Evolutionary conservation across 1,284 basidiomycete genomes (phyloP).

Genomic region (Pseudozyma flocculosa): DNA sequence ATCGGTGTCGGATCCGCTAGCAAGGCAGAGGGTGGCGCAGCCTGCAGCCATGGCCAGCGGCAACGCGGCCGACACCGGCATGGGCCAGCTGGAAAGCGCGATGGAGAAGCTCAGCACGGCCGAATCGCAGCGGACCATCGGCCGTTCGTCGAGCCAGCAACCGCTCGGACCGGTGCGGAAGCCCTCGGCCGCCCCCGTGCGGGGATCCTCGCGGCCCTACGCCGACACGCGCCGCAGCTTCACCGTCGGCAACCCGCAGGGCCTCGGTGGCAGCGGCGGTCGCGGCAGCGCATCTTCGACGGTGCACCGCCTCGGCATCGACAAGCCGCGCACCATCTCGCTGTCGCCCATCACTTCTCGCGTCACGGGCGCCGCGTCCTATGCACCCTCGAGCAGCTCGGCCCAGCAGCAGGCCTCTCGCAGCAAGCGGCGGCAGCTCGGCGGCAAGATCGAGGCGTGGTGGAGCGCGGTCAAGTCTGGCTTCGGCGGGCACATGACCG

Average conservation of each 20-base stretch:
- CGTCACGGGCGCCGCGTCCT: constrained; percentile 6
- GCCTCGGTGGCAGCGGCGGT: too few relatives aligned
- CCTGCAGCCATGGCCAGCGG: constrained; percentile 12
- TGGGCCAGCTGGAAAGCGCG: too few relatives aligned
- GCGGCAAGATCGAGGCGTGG: constrained; percentile 53
- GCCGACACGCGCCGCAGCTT: constrained; percentile 21
- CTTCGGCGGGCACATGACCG: constrained; percentile 16
- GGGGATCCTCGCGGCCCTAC: constrained; percentile 8
- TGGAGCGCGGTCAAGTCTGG: constrained; percentile 55
- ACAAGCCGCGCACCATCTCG: constrained; percentile 36
- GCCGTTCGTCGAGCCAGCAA: not conserved
- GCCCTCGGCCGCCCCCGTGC: not conserved
- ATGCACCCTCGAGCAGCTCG: constrained; percentile 4
- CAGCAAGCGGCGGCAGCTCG: constrained; percentile 37
- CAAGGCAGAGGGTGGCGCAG: constrained; percentile 21
- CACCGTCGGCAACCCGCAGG: constrained; percentile 18
- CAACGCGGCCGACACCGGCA: too few relatives aligned
- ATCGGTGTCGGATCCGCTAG: constrained; percentile 34
- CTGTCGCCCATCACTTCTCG: constrained; percentile 44
- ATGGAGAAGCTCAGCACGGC: too few relatives aligned
- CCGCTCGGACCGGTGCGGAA: not conserved
- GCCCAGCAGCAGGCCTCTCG: constrained; percentile 15
- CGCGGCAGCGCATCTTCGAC: constrained; percentile 11
- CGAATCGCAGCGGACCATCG: too few relatives aligned
- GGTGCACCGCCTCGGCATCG: constrained; percentile 23